These are phyloP conservation scores for Pichia phayaonensis DNA, from an alignment of 805 yeast genomes.

Conservation along the genomic window DNA sequence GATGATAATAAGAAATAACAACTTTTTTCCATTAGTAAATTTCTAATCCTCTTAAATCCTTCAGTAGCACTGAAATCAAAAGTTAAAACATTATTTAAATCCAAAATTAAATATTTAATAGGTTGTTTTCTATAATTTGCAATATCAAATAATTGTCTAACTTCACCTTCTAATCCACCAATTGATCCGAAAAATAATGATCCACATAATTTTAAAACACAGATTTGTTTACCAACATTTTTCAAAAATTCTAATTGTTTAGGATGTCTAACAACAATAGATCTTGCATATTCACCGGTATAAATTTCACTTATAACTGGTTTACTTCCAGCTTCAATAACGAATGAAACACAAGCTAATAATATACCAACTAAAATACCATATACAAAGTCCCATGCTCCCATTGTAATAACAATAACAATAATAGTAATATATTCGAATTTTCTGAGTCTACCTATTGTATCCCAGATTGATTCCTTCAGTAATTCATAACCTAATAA, in stretches of 20 bases:
- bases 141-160: constrained; percentile 59
- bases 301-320: constrained; percentile 77
- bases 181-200: constrained; percentile 92
- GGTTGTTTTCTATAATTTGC: constrained; percentile 44
- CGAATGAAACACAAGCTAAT: constrained; percentile 89
- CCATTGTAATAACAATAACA: constrained; percentile 90
- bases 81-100: constrained; percentile 71
- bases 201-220: constrained; percentile 80
- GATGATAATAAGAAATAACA: constrained; percentile 75
- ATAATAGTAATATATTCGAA: constrained; percentile 82
- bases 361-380: constrained; percentile 89
- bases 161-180: constrained; percentile 77
- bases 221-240: constrained; percentile 85
- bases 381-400: constrained; percentile 87
- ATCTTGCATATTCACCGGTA: constrained; percentile 82
- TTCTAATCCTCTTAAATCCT: constrained; percentile 81
- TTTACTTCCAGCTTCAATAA: constrained; percentile 81
- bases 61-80: constrained; percentile 96
- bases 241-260: constrained; percentile 77
- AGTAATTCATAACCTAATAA: constrained; percentile 84
- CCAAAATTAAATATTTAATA: constrained; percentile 74
- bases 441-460: constrained; percentile 62
- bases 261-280: constrained; percentile 88
- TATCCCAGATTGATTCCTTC: constrained; percentile 80
- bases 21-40: constrained; percentile 60